Conservation (phyloP, 1,284 basidiomycete genomes). For the Golubevia sp. region DNA sequence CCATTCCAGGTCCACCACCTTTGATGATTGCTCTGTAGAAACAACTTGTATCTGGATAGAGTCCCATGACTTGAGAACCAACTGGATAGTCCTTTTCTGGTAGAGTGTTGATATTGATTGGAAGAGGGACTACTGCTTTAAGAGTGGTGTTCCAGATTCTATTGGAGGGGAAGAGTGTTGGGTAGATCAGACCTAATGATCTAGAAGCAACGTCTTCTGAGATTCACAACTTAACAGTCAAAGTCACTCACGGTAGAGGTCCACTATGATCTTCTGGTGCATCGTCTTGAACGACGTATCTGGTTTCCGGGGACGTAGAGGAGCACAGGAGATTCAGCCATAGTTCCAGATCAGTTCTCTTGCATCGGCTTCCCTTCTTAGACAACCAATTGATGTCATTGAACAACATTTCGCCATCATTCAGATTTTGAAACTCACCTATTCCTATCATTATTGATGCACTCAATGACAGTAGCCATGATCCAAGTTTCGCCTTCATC, state of each 20-base stretch:
- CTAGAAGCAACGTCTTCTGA: neutral
- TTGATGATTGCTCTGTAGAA: conserved; percentile 57
- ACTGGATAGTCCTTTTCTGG: conserved; percentile 40
- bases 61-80: conserved; percentile 49
- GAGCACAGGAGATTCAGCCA: neutral
- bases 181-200: neutral
- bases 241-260: conserved; percentile 14
- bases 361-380: neutral
- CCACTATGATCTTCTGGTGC: conserved; percentile 17
- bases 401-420: no score
- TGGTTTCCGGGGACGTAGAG: conserved; percentile 6
- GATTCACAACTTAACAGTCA: no score
- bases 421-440: no score
- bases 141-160: conserved; percentile 32
- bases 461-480: conserved; percentile 33
- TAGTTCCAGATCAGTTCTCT: neutral
- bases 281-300: conserved; percentile 33
- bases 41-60: conserved; percentile 60
- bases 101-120: conserved; percentile 38
- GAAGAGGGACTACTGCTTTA: conserved; percentile 54
- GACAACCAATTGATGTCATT: neutral
- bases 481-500: conserved; percentile 48
- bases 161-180: neutral
- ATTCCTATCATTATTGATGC: conserved; percentile 36
- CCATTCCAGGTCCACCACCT: conserved; percentile 42